Conservation (phyloP, 192 early-diverging fungal species). For the Umbelopsis sp. region DNA sequence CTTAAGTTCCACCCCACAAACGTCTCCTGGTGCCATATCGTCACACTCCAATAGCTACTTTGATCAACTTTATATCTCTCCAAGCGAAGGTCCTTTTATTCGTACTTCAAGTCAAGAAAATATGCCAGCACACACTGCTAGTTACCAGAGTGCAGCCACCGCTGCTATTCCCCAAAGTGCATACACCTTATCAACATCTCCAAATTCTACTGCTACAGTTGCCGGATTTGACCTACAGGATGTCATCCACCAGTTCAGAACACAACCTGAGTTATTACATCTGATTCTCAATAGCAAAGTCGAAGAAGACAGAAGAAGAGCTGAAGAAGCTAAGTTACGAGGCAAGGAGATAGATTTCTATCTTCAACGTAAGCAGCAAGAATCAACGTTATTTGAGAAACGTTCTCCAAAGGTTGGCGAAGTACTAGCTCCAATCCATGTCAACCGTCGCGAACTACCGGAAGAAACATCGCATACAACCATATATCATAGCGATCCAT, state of each 20-base stretch:
- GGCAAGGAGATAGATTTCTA: constrained; percentile 51
- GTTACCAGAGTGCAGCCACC: neutral
- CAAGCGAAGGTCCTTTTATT: neutral
- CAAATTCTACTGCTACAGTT: neutral
- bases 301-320: constrained; percentile 57
- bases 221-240: constrained; percentile 47
- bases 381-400: neutral
- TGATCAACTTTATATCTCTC: neutral
- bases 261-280: constrained; percentile 55
- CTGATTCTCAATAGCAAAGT: constrained; percentile 58
- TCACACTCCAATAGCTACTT: neutral
- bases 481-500: neutral
- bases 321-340: constrained; percentile 58
- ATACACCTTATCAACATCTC: neutral
- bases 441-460: neutral
- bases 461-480: neutral
- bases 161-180: neutral
- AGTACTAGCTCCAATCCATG: neutral
- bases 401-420: neutral
- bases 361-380: constrained; percentile 36
- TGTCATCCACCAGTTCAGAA: constrained; percentile 47
- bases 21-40: neutral
- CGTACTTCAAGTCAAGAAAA: neutral
- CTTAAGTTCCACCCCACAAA: neutral
- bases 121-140: neutral